phyloP scores from a whole-genome alignment of 352 stramenopile species.

The Chrysophaeum taylorii region DNA sequence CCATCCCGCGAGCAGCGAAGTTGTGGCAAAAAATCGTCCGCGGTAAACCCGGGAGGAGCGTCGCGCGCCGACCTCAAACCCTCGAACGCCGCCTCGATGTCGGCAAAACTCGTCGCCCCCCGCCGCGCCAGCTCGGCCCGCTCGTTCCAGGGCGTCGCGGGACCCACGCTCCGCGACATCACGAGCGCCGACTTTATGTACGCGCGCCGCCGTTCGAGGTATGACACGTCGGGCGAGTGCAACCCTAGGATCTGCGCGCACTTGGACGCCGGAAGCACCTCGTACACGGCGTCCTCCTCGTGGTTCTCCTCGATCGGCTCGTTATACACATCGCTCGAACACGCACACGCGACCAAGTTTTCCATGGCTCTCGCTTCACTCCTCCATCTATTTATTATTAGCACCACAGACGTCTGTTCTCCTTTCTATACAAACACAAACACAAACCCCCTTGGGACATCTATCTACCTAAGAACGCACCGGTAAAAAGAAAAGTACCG shows the following conservation, averaged over 20 bases:
- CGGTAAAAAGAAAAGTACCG: too few species aligned
- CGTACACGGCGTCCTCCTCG: too few species aligned
- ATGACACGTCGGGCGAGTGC: not conserved
- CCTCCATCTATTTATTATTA: too few species aligned
- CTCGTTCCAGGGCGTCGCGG: not conserved
- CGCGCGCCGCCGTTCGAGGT: not conserved
- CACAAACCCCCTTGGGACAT: too few species aligned
- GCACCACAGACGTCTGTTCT: too few species aligned
- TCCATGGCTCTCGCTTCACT: too few species aligned
- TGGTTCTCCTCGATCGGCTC: too few species aligned
- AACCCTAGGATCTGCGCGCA: not conserved
- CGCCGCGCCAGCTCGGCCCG: not conserved
- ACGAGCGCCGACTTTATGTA: not conserved
- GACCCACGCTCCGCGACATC: not conserved
- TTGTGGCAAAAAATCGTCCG: conserved; percentile 1
- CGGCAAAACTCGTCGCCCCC: not conserved
- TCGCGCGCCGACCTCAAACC: not conserved
- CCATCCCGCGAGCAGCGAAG: not conserved
- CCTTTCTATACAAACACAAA: too few species aligned
- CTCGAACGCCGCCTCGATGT: conserved; percentile 2
- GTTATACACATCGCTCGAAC: too few species aligned
- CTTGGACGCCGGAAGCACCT: not conserved
- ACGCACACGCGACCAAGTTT: too few species aligned
- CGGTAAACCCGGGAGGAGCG: not conserved
- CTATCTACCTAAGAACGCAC: too few species aligned